Evolutionary conservation across 768 basidiomycete species (phyloP).

Genomic region (Phallus indusiatus): DNA sequence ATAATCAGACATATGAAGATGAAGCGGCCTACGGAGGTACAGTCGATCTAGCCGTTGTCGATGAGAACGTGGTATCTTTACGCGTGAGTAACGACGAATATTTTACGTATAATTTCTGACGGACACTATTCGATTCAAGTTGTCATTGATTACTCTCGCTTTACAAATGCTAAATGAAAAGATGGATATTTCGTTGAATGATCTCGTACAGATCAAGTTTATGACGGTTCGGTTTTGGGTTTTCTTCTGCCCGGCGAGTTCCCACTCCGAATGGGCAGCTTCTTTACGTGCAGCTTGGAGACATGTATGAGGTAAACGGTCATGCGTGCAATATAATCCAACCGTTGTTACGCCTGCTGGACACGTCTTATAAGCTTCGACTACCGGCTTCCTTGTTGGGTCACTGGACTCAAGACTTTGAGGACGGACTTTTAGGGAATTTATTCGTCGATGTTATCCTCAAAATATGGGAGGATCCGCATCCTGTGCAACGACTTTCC

Average conservation of each 20-base stretch:
- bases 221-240: constrained; percentile 42
- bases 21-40: constrained; percentile 8
- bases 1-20: constrained; percentile 30
- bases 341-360: constrained; percentile 48
- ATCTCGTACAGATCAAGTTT: constrained; percentile 51
- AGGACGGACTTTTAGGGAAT: constrained; percentile 47
- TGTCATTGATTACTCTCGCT: constrained; percentile 45
- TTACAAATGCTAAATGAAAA: constrained; percentile 63
- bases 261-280: constrained; percentile 38
- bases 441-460: constrained; percentile 54
- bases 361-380: constrained; percentile 43
- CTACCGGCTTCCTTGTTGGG: constrained; percentile 39
- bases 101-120: not conserved
- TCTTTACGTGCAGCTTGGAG: constrained; percentile 47
- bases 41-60: constrained; percentile 15
- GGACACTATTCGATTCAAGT: constrained; percentile 26
- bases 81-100: constrained; percentile 26
- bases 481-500: constrained; percentile 39
- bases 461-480: constrained; percentile 37
- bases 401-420: constrained; percentile 32
- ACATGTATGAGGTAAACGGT: constrained; percentile 32
- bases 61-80: constrained; percentile 39
- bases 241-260: constrained; percentile 36
- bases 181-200: constrained; percentile 38
- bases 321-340: constrained; percentile 46